A percentile compares a stretch with the other conserved stretches of the same genome.
Evolutionary conservation across 345 rosid genomes (phyloP).

Genomic region (Salix suchowensis): DNA sequence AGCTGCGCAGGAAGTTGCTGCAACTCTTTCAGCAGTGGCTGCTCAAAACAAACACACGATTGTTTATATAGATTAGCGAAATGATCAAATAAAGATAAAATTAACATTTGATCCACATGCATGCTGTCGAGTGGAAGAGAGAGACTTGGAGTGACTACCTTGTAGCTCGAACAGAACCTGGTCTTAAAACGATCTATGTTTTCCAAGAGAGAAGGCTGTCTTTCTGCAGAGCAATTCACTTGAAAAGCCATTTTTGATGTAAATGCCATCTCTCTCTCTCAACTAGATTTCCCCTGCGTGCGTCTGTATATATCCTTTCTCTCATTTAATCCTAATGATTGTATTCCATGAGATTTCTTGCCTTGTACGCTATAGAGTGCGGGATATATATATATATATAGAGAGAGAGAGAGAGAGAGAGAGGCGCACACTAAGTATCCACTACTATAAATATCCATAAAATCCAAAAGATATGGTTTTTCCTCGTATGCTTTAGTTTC

Average conservation of each 20-base stretch:
- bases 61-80: not conserved
- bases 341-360: too few relatives aligned
- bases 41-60: not conserved
- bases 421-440: too few relatives aligned
- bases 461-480: too few relatives aligned
- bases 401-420: too few relatives aligned
- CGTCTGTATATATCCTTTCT: too few relatives aligned
- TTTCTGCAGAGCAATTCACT: not conserved
- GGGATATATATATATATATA: too few relatives aligned
- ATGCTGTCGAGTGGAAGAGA: not conserved
- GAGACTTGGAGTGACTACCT: not conserved
- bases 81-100: not conserved
- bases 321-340: too few relatives aligned
- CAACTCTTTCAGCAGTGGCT: constrained; percentile 28
- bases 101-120: not conserved
- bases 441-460: too few relatives aligned
- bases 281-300: not conserved
- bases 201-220: not conserved
- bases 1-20: constrained; percentile 16
- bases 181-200: not conserved
- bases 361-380: too few relatives aligned
- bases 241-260: not conserved
- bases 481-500: too few relatives aligned
- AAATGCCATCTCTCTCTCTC: not conserved
- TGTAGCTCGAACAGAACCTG: not conserved